Base-by-base conservation (phyloP, 2,329 filamentous ascomycete genomes). In the Colletotrichum sp. region DNA sequence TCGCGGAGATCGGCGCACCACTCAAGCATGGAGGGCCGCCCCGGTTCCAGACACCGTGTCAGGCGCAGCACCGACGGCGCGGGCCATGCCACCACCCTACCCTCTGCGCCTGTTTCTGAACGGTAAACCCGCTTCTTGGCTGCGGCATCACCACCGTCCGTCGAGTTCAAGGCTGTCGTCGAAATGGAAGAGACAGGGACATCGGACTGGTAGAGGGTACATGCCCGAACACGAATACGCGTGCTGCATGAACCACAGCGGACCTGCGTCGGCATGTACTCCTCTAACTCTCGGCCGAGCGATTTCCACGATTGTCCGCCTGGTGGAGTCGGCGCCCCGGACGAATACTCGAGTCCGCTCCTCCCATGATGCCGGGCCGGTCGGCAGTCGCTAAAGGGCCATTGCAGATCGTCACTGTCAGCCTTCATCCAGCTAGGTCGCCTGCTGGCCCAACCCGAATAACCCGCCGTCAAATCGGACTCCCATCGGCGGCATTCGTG, bases 181-280 rank as follows among this genome's bases (percentile, higher is more conserved):
- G 24, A 34, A 26, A 59, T 15, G 22, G 30, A 16, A 39, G 32
- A 24, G 22, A 24, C 34, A 44, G 57, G 52, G n/a, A 32, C 32
- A 16, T 68, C 55, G 63, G 57, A 62, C 39, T 59, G 63, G 59
- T 64, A 60, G 59, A 18, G 55, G 32, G 22, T 52, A 64, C 44
- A 16, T 65, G 34, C 13, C 44, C 64, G 64, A 65, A 75, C 59
- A 73, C 73, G 70, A 75, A 73, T 65, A 73, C 73, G 73, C 36
- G 16, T 22, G 22, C 30, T 22, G 30, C 34, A 16, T 24, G 16
- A 52, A 48, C 28, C 48, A 30, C 16, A 39, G 32, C 13, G 30
- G 22, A 34, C 39, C 18, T 36, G 69, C 24, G 12, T 48, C 15
- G 52, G 34, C 26, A 8, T 30, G 48, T 26, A 52, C 10, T 57